Evolutionary conservation across 2,329 filamentous ascomycete genomes (phyloP).

Genomic region (Rhynchosporium secalis): DNA sequence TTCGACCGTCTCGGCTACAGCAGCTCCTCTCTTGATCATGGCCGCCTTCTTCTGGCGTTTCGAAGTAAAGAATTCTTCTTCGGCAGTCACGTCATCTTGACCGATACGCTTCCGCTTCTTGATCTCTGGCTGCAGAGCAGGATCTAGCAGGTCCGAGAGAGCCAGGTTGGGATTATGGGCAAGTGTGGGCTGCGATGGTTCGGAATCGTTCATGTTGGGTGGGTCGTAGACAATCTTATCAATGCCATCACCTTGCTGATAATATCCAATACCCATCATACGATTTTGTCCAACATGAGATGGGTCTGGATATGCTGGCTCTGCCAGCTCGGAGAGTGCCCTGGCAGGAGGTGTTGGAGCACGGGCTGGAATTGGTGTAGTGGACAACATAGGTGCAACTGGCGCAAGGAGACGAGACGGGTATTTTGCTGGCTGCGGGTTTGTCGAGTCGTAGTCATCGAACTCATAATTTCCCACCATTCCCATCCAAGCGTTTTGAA

Average conservation of each 20-base stretch:
- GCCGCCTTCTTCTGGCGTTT: conserved; percentile 31
- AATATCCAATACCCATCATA: conserved; percentile 39
- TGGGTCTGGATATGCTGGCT: conserved; percentile 32
- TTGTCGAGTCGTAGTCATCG: conserved; percentile 28
- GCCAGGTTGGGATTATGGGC: conserved; percentile 29
- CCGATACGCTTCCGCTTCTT: conserved; percentile 33
- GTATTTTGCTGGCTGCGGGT: conserved; percentile 26
- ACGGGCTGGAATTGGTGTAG: conserved; percentile 13
- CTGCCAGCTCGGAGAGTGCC: conserved; percentile 22
- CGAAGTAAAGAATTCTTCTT: conserved; percentile 35
- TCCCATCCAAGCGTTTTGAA: conserved; percentile 16
- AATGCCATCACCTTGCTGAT: conserved; percentile 33
- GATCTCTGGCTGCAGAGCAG: conserved; percentile 19
- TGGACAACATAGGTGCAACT: conserved; percentile 27
- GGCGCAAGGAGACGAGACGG: conserved; percentile 31
- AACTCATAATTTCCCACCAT: conserved; percentile 31
- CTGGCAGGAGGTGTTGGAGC: conserved; percentile 23
- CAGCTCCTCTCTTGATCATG: conserved; percentile 22
- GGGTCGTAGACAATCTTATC: conserved; percentile 39
- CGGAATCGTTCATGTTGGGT: conserved; percentile 27
- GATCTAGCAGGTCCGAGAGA: conserved; percentile 32
- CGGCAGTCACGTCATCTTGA: conserved; percentile 28
- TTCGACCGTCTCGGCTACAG: conserved; percentile 4
- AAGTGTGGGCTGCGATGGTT: conserved; percentile 15
- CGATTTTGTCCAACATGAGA: conserved; percentile 28